A percentile compares a stretch with the other conserved stretches of the same genome.
Evolutionary conservation across 2,329 filamentous ascomycete genomes (phyloP).

Genomic region (Pseudogymnoascus sp.): DNA sequence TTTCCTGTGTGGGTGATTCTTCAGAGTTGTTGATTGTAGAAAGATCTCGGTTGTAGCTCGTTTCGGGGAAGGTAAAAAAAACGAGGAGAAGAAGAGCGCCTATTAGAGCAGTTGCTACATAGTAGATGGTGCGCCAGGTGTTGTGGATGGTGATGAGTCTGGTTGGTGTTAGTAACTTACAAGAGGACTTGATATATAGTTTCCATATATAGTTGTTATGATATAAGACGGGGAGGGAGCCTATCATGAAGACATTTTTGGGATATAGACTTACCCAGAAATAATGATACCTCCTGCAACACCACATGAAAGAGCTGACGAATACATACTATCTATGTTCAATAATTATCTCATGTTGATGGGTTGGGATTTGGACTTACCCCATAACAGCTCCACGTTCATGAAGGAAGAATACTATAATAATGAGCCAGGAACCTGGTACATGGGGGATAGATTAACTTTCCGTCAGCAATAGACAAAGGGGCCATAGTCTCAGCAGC

Average conservation of each 20-base stretch:
- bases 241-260: not conserved
- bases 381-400: slow-evolving; percentile 44
- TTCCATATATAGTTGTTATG: too few relatives aligned
- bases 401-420: slow-evolving; percentile 48
- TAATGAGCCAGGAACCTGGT: not conserved
- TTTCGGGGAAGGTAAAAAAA: slow-evolving; percentile 50
- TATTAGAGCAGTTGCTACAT: slow-evolving; percentile 43
- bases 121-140: slow-evolving; percentile 45
- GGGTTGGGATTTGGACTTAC: slow-evolving; percentile 12
- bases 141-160: slow-evolving; percentile 39
- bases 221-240: slow-evolving; percentile 34
- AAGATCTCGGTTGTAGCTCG: slow-evolving; percentile 36
- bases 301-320: slow-evolving; percentile 34
- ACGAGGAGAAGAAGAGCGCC: slow-evolving; percentile 41
- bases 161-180: not conserved
- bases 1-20: not conserved
- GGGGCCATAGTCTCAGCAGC: slow-evolving; percentile 52
- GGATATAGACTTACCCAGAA: slow-evolving; percentile 38
- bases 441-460: not conserved
- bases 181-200: slow-evolving; percentile 32
- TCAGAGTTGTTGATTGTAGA: not conserved
- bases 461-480: slow-evolving; percentile 46
- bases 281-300: slow-evolving; percentile 42
- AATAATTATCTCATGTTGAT: not conserved
- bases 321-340: slow-evolving; percentile 15